Conservation (phyloP, 169 alveolate species). For the Neospora caninum region DNA sequence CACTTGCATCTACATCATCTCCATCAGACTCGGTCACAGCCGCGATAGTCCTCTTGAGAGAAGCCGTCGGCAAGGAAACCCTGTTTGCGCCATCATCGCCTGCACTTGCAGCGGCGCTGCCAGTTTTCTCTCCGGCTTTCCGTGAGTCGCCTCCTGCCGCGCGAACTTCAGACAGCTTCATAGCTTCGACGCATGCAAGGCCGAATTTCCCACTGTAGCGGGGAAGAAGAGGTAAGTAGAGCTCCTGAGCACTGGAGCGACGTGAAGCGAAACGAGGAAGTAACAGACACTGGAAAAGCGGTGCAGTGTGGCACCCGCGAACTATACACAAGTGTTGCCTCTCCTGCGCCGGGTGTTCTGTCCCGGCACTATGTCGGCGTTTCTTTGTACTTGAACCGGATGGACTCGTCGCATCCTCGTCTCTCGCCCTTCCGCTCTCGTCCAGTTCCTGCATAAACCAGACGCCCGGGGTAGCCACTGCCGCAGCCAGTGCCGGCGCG, state of each 20-base stretch:
- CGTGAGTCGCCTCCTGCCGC: not conserved
- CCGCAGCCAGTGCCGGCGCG: not conserved
- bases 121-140: not conserved
- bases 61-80: slow-evolving; percentile 9
- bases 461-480: slow-evolving; percentile 16
- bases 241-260: not conserved
- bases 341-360: not conserved
- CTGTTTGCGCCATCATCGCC: not conserved
- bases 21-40: not conserved
- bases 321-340: not conserved
- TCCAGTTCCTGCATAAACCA: not conserved
- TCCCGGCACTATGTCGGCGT: not conserved
- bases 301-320: not conserved
- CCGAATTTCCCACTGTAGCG: not conserved
- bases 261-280: not conserved
- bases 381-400: not conserved
- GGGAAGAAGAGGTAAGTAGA: not conserved
- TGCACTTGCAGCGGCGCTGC: not conserved
- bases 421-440: not conserved
- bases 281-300: not conserved
- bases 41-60: not conserved
- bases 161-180: slow-evolving; percentile 28
- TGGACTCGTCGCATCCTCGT: not conserved
- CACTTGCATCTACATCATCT: not conserved
- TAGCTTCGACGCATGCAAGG: not conserved